phyloP scores from a whole-genome alignment of 371 early-diverging fungal genomes.

The Apophysomyces trapeziformis region DNA sequence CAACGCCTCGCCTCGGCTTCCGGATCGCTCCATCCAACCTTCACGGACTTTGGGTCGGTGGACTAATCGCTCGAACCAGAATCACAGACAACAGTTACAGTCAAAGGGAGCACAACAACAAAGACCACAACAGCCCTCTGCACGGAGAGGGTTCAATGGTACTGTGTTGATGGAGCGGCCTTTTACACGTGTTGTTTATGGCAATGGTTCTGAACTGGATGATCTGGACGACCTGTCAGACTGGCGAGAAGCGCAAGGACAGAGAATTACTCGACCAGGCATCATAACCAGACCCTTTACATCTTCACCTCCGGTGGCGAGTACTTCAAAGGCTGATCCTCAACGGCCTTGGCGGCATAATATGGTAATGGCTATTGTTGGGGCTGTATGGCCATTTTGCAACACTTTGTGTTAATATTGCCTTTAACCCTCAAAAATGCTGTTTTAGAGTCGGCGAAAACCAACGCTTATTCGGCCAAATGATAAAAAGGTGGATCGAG shows the following conservation, averaged over 20 bases:
- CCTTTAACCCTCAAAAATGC: not conserved
- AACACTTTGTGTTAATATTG: not conserved
- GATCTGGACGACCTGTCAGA: conserved; percentile 37
- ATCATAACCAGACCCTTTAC: not conserved
- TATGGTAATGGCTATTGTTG: conserved; percentile 18
- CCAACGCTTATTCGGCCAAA: conserved; percentile 31
- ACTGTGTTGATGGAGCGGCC: conserved; percentile 26
- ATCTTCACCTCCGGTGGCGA: not conserved
- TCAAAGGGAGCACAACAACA: not conserved
- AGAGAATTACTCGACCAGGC: not conserved
- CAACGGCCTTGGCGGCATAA: conserved; percentile 36
- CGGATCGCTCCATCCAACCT: not conserved
- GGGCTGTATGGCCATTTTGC: not conserved
- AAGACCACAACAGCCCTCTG: not conserved
- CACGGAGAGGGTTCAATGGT: conserved; percentile 13
- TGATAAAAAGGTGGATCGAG: conserved; percentile 28
- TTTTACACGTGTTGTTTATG: conserved; percentile 19
- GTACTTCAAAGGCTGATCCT: conserved; percentile 20
- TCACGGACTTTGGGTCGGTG: not conserved
- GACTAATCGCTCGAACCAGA: not conserved
- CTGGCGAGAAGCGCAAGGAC: conserved; percentile 16
- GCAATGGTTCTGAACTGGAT: conserved; percentile 39
- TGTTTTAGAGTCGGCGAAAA: conserved; percentile 24
- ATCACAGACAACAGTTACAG: conserved; percentile 1
- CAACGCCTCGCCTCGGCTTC: not conserved